Conservation (phyloP, 2,329 filamentous ascomycete species). For the Colletotrichum sansevieriae region DNA sequence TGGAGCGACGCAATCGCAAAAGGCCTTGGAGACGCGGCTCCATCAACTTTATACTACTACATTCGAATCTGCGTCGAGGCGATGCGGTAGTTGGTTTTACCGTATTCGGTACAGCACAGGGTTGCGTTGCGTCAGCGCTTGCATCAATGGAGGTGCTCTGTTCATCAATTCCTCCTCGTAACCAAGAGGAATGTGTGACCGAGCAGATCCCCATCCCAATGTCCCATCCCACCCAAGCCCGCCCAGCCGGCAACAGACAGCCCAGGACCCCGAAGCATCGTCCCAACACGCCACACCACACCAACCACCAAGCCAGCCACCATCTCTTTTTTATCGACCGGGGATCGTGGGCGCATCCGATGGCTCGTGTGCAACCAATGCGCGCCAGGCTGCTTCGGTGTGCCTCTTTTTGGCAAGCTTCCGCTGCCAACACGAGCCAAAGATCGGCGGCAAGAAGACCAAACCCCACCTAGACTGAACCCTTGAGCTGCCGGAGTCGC, state of each 20-base stretch:
- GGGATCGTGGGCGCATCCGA: slow-evolving; percentile 15
- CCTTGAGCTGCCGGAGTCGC: neutral
- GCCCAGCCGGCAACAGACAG: slow-evolving; percentile 9
- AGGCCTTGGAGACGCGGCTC: neutral
- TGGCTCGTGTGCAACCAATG: slow-evolving; percentile 9
- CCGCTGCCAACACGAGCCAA: slow-evolving; percentile 21
- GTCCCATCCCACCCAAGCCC: neutral
- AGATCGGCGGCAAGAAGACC: slow-evolving; percentile 21
- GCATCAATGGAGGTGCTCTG: neutral
- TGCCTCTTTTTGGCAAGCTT: neutral
- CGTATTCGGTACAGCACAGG: neutral
- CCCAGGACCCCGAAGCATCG: slow-evolving; percentile 10
- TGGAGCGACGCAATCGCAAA: slow-evolving; percentile 6
- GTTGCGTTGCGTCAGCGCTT: neutral
- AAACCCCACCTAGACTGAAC: neutral
- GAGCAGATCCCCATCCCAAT: neutral
- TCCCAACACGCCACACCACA: slow-evolving; percentile 17
- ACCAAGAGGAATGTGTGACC: slow-evolving; percentile 4
- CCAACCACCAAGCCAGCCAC: slow-evolving; percentile 10
- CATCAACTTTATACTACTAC: neutral
- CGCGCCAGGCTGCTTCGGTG: neutral
- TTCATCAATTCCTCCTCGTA: slow-evolving; percentile 26
- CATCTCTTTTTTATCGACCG: neutral
- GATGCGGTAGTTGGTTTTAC: neutral
- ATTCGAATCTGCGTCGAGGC: neutral